Evolutionary conservation across 805 yeast genomes (phyloP), one percentile per base, ranked within the genome.

Genomic region (Candida ovalis): DNA sequence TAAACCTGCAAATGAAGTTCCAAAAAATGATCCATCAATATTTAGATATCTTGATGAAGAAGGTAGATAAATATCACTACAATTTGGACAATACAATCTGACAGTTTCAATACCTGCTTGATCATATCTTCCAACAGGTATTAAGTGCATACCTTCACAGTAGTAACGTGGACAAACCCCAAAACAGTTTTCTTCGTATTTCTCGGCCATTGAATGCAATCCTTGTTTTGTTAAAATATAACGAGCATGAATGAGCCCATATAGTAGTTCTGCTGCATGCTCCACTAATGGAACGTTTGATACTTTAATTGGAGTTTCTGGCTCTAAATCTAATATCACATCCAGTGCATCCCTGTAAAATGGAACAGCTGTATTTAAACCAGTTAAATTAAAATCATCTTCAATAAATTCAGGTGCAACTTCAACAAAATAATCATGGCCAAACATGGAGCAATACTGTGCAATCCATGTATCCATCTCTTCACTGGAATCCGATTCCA

Each of bases 21-120:
- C 98, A 72, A 95, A 94, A 61, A 86, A 94, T 1, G 98, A 97
- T 4, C 99, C 99, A 67, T 94, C 99, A 39, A 94, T 80, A 61
- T 88, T 88, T 49, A 87, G 71, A 67, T 88, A 91, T 52, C 96
- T 75, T n/a, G 91, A 82, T 47, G 90, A 84, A 47, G 85, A 81
- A 1, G 98, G 98, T 44, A 89, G 69, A 67, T 94, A 94, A 37
- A 92, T 75, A 61, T 94, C 99, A 62, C 84, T 81, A 69, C 99
- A 94, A 63, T 92, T 84, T 1, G 99, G 97, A 69, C 99, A 94
- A 66, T 84, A 94, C 42, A 94, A 75, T 55, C 97, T 71, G 40
- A 94, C 96, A 0, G 97, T 88, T 66, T 90, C 96, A 55, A 81
- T 82, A 4, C 97, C 97, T 0, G 96, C 89, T 42, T 86, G 78